A percentile compares a stretch with the other conserved stretches of the same genome.
These are phyloP conservation scores for Coemansia sp. DNA, from an alignment of 192 early-diverging fungal species.

Conservation along the genomic window DNA sequence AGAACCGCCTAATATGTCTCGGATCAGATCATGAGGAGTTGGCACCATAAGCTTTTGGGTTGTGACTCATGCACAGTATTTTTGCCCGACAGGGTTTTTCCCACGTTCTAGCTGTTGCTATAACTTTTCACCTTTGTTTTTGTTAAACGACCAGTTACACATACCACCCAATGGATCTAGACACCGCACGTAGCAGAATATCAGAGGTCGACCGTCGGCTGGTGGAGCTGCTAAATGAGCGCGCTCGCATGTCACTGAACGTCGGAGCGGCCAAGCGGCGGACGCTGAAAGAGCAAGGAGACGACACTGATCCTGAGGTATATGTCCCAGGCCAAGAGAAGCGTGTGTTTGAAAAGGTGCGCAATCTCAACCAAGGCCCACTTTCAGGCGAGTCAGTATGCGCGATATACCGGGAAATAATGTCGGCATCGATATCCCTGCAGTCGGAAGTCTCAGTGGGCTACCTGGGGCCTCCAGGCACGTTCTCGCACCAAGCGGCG, in stretches of 20 bases:
- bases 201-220: conserved; percentile 73
- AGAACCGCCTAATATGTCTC: conserved; percentile 7
- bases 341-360: conserved; percentile 72
- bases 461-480: conserved; percentile 88
- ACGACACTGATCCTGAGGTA: conserved; percentile 58
- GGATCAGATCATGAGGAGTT: not conserved
- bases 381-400: conserved; percentile 67
- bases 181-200: conserved; percentile 63
- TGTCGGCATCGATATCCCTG: conserved; percentile 85
- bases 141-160: not conserved
- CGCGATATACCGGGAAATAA: conserved; percentile 77
- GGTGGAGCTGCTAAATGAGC: conserved; percentile 78
- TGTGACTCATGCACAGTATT: conserved; percentile 3
- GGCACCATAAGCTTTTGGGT: not conserved
- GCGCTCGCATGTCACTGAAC: conserved; percentile 75
- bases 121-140: not conserved
- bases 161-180: conserved; percentile 51
- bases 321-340: conserved; percentile 78
- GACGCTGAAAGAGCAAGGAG: conserved; percentile 44
- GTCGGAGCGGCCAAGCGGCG: conserved; percentile 72
- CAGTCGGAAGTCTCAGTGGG: conserved; percentile 80
- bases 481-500: conserved; percentile 89
- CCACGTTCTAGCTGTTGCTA: not conserved
- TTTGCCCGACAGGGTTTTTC: conserved; percentile 2
- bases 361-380: conserved; percentile 73